Base-by-base conservation (phyloP, 2,329 filamentous ascomycete species). In the Teratosphaeria nubilosa region DNA sequence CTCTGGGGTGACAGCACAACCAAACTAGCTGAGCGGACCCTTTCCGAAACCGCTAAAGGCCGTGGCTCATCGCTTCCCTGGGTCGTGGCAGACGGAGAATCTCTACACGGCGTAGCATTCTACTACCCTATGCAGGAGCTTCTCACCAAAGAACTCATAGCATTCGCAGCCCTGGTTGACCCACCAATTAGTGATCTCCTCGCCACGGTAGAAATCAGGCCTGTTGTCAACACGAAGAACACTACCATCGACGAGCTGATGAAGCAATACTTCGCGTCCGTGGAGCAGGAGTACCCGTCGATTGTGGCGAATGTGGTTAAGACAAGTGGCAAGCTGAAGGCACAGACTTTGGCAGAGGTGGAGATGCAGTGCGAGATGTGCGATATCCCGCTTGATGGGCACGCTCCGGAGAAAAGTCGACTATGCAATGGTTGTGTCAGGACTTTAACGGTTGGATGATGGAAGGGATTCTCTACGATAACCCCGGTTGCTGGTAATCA, bases 281-380 rank as follows among this genome's bases (percentile, higher is more conserved):
- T 96, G 16, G 91, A 96, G 70, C 83, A 84, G 63, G 87, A 87
- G 59, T 96, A 95, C 68, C 89, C 91, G 2, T 90, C 88, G 57
- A 90, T 97, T 58, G 91, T 99, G 64, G 87, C 91, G 32, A 99
- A 99, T 70, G 94, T 99, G 10, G 92, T 96, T 5, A 84, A 90
- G 62, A 99, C 92, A 34, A 86, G 88, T n/a, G 86, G 85, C 55
- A 96, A 95, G 74, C 79, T 97, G 48, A 78, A 85, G 52, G 75
- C 82, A 27, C 70, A 76, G 0, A 65, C 7, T 68, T 66, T 22
- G 69, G 63, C 51, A 69, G 68, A 65, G 60, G 59, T 65, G 32
- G 67, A 68, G 14, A 64, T 64, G 25, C 65, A 66, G 53, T 95
- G 90, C 67, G 79, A 80, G 34, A 71, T 92, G 9, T 95, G 90